Conservation (phyloP, 179 eudicot species). For the Amaranthus tricolor region DNA sequence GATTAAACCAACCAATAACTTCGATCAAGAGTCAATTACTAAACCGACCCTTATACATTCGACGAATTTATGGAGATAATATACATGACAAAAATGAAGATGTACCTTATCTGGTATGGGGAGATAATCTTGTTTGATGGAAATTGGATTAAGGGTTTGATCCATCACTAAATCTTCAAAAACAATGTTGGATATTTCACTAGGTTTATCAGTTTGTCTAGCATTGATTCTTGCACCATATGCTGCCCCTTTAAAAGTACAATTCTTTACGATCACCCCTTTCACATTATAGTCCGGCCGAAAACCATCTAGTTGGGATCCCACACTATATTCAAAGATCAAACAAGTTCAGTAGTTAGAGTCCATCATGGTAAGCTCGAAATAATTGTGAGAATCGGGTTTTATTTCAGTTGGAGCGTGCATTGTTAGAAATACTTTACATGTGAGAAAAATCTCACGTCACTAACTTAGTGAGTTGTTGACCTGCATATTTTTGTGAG, state of each 20-base stretch:
- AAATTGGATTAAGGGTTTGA: slow-evolving; percentile 40
- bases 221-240: slow-evolving; percentile 62
- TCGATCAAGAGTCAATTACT: no score
- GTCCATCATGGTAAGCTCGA: neutral
- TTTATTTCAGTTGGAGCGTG: no score
- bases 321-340: slow-evolving; percentile 6
- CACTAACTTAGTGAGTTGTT: no score
- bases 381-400: neutral
- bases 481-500: no score
- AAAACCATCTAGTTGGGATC: slow-evolving; percentile 18
- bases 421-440: no score
- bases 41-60: no score
- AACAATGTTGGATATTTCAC: slow-evolving; percentile 30
- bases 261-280: slow-evolving; percentile 36
- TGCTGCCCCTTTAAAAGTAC: slow-evolving; percentile 41
- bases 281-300: slow-evolving; percentile 28
- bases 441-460: no score
- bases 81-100: no score
- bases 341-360: no score
- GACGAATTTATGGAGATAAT: no score
- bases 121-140: slow-evolving; percentile 37
- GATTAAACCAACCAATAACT: no score
- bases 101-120: slow-evolving; percentile 12
- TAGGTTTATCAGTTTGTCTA: slow-evolving; percentile 25
- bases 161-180: slow-evolving; percentile 49